Conservation (phyloP, 2,329 filamentous ascomycete species). For the Pseudocercospora pini-densiflorae region DNA sequence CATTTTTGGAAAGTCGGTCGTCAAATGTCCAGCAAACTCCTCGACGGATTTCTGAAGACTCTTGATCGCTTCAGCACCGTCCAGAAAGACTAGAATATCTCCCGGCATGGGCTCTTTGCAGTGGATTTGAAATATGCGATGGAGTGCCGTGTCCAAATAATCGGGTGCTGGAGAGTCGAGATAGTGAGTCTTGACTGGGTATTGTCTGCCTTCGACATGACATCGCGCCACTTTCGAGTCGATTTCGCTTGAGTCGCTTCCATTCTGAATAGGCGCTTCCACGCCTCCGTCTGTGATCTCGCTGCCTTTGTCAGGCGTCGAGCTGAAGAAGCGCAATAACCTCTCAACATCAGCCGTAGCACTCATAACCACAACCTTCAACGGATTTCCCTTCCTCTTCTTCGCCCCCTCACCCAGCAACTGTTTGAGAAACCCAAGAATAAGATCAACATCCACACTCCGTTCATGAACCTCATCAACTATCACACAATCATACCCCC, state of each 20-base stretch:
- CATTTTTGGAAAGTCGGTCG: conserved; percentile 51
- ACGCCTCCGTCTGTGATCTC: not conserved
- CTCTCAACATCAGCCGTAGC: conserved; percentile 88
- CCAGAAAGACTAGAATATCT: conserved; percentile 89
- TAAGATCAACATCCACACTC: conserved; percentile 89
- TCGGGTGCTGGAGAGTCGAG: conserved; percentile 75
- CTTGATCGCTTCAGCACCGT: conserved; percentile 92
- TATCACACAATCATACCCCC: conserved; percentile 84
- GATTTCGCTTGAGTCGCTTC: no score
- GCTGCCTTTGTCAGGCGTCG: no score
- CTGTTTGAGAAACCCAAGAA: conserved; percentile 85
- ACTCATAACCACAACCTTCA: conserved; percentile 97
- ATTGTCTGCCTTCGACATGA: conserved; percentile 84
- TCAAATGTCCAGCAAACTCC: conserved; percentile 74
- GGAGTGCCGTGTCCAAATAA: conserved; percentile 79
- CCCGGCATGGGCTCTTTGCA: conserved; percentile 80
- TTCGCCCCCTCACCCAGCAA: conserved; percentile 68
- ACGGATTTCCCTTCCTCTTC: conserved; percentile 59
- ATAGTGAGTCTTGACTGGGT: conserved; percentile 79
- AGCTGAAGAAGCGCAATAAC: conserved; percentile 74
- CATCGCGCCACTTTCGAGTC: conserved; percentile 43
- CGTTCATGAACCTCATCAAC: conserved; percentile 98
- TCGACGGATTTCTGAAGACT: conserved; percentile 78
- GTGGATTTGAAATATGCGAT: conserved; percentile 85
- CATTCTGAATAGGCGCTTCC: not conserved